These are phyloP conservation scores for Globisporangium recalcitrans DNA, from an alignment of 352 stramenopile genomes.

Conservation along the genomic window DNA sequence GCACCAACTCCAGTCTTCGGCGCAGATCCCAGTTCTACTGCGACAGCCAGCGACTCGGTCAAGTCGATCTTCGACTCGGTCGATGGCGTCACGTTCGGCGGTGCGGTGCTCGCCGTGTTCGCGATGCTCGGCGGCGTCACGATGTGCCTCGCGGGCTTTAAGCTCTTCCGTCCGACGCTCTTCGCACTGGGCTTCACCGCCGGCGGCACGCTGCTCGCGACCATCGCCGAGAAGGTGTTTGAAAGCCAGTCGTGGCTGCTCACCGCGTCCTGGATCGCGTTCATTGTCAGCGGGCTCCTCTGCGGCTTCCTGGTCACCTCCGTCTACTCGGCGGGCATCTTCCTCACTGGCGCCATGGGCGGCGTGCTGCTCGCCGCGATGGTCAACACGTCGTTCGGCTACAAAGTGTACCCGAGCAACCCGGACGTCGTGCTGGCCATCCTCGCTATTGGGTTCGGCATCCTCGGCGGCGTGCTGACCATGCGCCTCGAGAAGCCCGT, in stretches of 20 bases:
- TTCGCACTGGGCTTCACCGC: conserved; percentile 51
- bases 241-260: conserved; percentile 33
- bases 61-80: conserved; percentile 33
- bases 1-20: neutral
- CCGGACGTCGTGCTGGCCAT: conserved; percentile 36
- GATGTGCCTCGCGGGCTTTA: conserved; percentile 41
- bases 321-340: conserved; percentile 47
- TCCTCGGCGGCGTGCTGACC: conserved; percentile 39
- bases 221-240: conserved; percentile 31
- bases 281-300: conserved; percentile 42
- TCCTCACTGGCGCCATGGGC: conserved; percentile 38
- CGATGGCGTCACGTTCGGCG: conserved; percentile 29
- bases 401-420: conserved; percentile 44
- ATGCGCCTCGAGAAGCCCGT: conserved; percentile 39
- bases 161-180: conserved; percentile 49
- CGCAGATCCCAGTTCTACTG: neutral
- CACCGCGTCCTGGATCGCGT: conserved; percentile 44
- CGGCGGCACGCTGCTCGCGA: conserved; percentile 36
- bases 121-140: conserved; percentile 32
- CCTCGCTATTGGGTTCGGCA: conserved; percentile 34
- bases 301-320: conserved; percentile 38
- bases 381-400: conserved; percentile 46
- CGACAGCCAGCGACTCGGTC: conserved; percentile 10
- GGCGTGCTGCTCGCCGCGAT: conserved; percentile 40
- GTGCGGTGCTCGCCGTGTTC: conserved; percentile 26